phyloP scores from a whole-genome alignment of 139 green algal genomes.

The Gonium pectorale region DNA sequence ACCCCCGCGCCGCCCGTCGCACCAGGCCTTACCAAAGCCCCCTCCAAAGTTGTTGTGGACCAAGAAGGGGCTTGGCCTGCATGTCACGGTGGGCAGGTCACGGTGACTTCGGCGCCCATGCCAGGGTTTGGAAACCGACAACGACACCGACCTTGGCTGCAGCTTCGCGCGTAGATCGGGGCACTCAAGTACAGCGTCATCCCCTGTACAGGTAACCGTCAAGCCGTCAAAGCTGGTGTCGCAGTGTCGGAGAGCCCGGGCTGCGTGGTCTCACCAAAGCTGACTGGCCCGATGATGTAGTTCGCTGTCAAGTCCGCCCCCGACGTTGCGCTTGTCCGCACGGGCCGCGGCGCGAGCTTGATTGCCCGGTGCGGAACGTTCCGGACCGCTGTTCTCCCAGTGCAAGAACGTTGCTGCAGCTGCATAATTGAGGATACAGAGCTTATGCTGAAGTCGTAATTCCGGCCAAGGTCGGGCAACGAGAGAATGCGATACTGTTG shows the following conservation, averaged over 20 bases:
- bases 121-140: too few species aligned
- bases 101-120: too few species aligned
- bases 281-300: slow-evolving; percentile 33
- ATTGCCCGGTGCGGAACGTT: too few species aligned
- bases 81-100: background rate
- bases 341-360: too few species aligned
- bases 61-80: slow-evolving; percentile 68
- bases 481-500: too few species aligned
- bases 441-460: too few species aligned
- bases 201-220: slow-evolving; percentile 44
- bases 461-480: too few species aligned
- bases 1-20: too few species aligned
- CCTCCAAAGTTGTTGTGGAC: slow-evolving; percentile 86
- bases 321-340: too few species aligned
- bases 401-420: too few species aligned
- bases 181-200: slow-evolving; percentile 74
- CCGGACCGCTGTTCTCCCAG: too few species aligned
- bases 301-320: slow-evolving; percentile 8
- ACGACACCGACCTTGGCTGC: slow-evolving; percentile 49
- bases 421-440: too few species aligned
- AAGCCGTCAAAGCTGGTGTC: background rate
- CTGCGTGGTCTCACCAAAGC: slow-evolving; percentile 15
- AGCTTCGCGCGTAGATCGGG: slow-evolving; percentile 66
- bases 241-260: background rate
- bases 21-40: slow-evolving; percentile 75